These are phyloP conservation scores for Curvularia spicifera DNA, from an alignment of 2,329 filamentous ascomycete species.

Conservation along the genomic window DNA sequence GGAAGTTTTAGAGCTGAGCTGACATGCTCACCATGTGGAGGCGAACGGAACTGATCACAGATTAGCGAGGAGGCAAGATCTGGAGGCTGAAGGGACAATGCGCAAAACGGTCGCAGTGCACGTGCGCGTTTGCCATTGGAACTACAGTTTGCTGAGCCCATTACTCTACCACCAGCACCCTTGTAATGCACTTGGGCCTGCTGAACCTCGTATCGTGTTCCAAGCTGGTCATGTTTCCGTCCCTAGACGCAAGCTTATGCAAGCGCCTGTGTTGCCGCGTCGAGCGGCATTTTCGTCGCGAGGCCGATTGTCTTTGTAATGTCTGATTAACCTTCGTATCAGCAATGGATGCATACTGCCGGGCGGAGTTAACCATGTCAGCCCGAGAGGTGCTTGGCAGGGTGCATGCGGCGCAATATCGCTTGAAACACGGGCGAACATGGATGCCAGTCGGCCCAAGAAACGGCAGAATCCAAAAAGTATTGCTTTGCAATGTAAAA, in stretches of 20 bases:
- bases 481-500: constrained; percentile 11
- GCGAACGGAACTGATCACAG: constrained; percentile 14
- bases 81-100: constrained; percentile 4
- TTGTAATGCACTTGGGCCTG: neutral
- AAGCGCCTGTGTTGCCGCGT: neutral
- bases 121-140: constrained; percentile 1
- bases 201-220: neutral
- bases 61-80: constrained; percentile 26
- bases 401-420: constrained; percentile 9
- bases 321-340: neutral
- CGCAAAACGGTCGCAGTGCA: constrained; percentile 4
- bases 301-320: neutral
- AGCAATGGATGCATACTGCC: neutral
- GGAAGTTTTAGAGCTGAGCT: constrained; percentile 3
- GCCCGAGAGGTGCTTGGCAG: constrained; percentile 3
- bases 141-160: neutral
- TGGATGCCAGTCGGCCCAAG: constrained; percentile 1
- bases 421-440: neutral
- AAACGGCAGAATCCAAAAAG: constrained; percentile 1
- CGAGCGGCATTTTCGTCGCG: neutral
- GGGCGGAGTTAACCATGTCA: neutral
- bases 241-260: neutral
- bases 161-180: neutral
- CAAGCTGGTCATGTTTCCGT: neutral
- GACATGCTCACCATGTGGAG: constrained; percentile 15